Evolutionary conservation across 768 basidiomycete species (phyloP).

Genomic region (Hebeloma cylindrosporum): DNA sequence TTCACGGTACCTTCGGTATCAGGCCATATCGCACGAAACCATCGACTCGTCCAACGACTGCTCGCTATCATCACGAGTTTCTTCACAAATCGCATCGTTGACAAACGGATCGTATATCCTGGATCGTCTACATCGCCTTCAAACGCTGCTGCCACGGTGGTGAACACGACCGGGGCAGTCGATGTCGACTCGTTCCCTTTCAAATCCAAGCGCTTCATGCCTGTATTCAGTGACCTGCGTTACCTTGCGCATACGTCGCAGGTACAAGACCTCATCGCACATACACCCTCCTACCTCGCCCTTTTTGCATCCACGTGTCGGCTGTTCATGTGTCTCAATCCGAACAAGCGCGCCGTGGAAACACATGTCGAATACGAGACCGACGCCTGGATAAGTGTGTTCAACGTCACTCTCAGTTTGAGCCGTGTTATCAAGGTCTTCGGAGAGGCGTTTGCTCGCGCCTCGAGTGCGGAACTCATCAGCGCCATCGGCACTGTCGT

Average conservation of each 20-base stretch:
- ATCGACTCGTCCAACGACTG: slow-evolving; percentile 72
- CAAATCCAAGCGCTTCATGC: slow-evolving; percentile 95
- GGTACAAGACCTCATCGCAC: slow-evolving; percentile 78
- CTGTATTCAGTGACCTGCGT: slow-evolving; percentile 87
- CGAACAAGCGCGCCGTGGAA: slow-evolving; percentile 78
- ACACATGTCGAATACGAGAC: slow-evolving; percentile 95
- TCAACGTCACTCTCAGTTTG: slow-evolving; percentile 90
- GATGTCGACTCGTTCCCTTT: slow-evolving; percentile 87
- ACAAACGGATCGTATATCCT: slow-evolving; percentile 62
- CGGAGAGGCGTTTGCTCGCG: slow-evolving; percentile 74
- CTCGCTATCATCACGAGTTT: slow-evolving; percentile 86
- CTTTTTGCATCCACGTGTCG: slow-evolving; percentile 78
- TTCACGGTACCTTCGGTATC: slow-evolving; percentile 91
- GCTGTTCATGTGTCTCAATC: slow-evolving; percentile 92
- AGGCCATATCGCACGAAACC: slow-evolving; percentile 70
- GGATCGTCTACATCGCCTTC: slow-evolving; percentile 17
- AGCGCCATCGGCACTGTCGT: slow-evolving; percentile 68
- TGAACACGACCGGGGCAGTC: slow-evolving; percentile 33
- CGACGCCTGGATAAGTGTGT: slow-evolving; percentile 95
- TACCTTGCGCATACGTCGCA: slow-evolving; percentile 80
- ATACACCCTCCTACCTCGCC: slow-evolving; percentile 61
- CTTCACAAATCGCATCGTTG: slow-evolving; percentile 86
- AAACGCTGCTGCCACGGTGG: slow-evolving; percentile 9
- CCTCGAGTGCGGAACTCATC: slow-evolving; percentile 50
- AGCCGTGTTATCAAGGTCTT: slow-evolving; percentile 87